phyloP scores from a whole-genome alignment of 2,329 filamentous ascomycete genomes.

The Penicillium nordicum region DNA sequence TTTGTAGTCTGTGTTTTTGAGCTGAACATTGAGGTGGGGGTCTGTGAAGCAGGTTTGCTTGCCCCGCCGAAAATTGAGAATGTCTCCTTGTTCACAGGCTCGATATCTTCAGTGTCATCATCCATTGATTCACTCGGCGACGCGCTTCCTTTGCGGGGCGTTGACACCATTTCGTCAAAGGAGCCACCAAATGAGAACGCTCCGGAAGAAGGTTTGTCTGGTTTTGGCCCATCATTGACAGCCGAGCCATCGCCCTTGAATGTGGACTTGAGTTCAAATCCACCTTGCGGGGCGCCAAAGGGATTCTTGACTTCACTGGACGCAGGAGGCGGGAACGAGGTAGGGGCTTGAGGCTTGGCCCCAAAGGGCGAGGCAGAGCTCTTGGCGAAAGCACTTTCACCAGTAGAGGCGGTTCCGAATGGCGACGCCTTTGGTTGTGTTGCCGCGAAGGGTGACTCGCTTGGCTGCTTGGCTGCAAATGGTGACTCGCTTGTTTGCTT shows the following conservation, averaged over 20 bases:
- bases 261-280: constrained; percentile 44
- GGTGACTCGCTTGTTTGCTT: constrained; percentile 15
- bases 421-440: not conserved
- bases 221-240: constrained; percentile 39
- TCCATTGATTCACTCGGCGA: constrained; percentile 37
- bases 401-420: constrained; percentile 6
- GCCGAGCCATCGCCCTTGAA: constrained; percentile 45
- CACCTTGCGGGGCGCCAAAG: constrained; percentile 29
- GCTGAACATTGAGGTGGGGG: constrained; percentile 31
- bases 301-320: constrained; percentile 26
- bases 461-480: constrained; percentile 2
- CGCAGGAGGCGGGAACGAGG: constrained; percentile 30
- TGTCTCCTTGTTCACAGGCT: constrained; percentile 23
- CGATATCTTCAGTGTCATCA: constrained; percentile 34
- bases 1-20: constrained; percentile 23
- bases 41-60: constrained; percentile 14
- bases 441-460: not conserved
- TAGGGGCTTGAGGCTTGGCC: constrained; percentile 18
- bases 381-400: not conserved
- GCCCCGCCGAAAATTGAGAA: constrained; percentile 30
- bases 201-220: constrained; percentile 32
- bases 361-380: constrained; percentile 34
- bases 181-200: constrained; percentile 40
- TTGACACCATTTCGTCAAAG: constrained; percentile 42
- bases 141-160: constrained; percentile 30